Evolutionary conservation across 495 filamentous ascomycete species (phyloP).

Genomic region (Cercophora sp.): DNA sequence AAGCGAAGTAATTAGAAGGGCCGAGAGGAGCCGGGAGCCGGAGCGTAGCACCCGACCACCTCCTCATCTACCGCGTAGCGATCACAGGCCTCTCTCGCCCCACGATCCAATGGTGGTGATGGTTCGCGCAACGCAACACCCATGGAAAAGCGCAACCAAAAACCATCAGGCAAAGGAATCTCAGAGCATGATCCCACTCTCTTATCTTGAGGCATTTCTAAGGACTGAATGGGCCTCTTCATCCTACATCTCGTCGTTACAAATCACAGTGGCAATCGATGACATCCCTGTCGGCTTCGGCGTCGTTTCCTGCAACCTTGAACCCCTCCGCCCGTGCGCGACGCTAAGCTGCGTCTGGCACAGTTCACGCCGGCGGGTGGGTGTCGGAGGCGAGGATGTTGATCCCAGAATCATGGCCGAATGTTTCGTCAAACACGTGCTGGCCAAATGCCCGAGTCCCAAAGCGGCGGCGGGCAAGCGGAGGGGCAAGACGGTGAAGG

Average conservation of each 20-base stretch:
- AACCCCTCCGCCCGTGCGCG: slow-evolving; percentile 15
- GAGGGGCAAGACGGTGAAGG: not conserved
- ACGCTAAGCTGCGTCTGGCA: not conserved
- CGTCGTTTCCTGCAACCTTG: not conserved
- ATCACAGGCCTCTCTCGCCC: too few species aligned
- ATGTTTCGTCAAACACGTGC: slow-evolving; percentile 4
- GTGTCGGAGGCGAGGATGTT: slow-evolving; percentile 2
- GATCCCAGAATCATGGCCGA: slow-evolving; percentile 4
- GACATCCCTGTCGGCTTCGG: not conserved
- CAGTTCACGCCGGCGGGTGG: not conserved
- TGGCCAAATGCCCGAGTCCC: not conserved
- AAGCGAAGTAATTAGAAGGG: too few species aligned
- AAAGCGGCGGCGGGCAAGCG: not conserved
- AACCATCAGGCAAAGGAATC: too few species aligned
- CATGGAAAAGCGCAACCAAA: too few species aligned
- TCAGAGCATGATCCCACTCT: too few species aligned
- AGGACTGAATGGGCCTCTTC: too few species aligned
- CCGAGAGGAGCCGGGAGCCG: too few species aligned
- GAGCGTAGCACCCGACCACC: too few species aligned
- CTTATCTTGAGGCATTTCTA: slow-evolving; percentile 7
- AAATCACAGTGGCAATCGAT: slow-evolving; percentile 5
- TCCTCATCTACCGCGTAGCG: too few species aligned
- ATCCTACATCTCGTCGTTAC: not conserved
- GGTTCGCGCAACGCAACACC: too few species aligned
- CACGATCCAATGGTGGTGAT: too few species aligned